Evolutionary conservation across 371 early-diverging fungal species (phyloP).

Genomic region (Mortierella polycephala): DNA sequence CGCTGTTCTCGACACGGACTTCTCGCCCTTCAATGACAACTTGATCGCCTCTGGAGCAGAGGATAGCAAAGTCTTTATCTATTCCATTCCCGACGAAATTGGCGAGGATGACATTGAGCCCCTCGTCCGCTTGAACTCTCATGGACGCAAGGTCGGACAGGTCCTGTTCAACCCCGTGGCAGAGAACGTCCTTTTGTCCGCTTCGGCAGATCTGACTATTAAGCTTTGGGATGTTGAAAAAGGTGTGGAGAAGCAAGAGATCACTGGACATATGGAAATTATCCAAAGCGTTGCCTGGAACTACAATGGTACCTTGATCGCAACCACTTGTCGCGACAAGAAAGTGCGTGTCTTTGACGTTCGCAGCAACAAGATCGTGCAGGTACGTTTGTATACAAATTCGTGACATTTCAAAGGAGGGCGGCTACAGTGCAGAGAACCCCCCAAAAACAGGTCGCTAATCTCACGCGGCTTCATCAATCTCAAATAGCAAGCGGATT

Average conservation of each 20-base stretch:
- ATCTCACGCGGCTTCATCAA: too few relatives aligned
- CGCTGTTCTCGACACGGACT: slow-evolving; percentile 97
- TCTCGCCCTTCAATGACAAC: slow-evolving; percentile 97
- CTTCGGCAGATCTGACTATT: slow-evolving; percentile 93
- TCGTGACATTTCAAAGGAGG: background rate
- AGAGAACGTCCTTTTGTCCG: slow-evolving; percentile 90
- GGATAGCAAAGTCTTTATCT: slow-evolving; percentile 96
- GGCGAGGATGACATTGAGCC: slow-evolving; percentile 74
- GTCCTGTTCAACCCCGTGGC: slow-evolving; percentile 97
- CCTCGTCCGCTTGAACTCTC: slow-evolving; percentile 64
- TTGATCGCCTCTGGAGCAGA: slow-evolving; percentile 92
- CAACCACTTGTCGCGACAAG: slow-evolving; percentile 97
- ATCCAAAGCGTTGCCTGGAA: slow-evolving; percentile 94
- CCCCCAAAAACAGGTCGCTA: too few relatives aligned
- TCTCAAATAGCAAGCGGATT: slow-evolving; percentile 66
- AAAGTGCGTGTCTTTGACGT: slow-evolving; percentile 94
- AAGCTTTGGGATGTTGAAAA: slow-evolving; percentile 97
- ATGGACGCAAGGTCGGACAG: slow-evolving; percentile 93
- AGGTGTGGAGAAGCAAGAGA: slow-evolving; percentile 85
- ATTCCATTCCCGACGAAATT: slow-evolving; percentile 89
- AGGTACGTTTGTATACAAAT: slow-evolving; percentile 41
- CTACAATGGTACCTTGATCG: slow-evolving; percentile 87
- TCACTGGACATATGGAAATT: slow-evolving; percentile 92
- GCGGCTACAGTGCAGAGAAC: background rate
- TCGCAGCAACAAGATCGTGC: slow-evolving; percentile 84